Evolutionary conservation across 2,329 filamentous ascomycete species (phyloP).

Genomic region (Massarina eburnea): DNA sequence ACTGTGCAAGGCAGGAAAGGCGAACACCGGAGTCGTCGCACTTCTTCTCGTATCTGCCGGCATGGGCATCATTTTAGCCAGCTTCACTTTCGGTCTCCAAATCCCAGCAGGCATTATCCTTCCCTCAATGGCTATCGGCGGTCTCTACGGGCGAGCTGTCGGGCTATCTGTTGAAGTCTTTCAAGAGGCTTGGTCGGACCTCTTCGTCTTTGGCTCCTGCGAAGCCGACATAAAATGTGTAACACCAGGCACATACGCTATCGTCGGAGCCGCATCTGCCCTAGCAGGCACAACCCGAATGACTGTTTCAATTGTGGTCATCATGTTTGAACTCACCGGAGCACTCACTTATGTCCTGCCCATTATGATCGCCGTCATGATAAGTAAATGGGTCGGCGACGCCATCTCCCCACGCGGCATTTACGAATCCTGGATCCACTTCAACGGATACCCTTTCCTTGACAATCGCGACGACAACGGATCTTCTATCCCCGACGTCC

Average conservation of each 20-base stretch:
- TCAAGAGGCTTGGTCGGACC: slow-evolving; percentile 75
- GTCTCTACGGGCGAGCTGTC: slow-evolving; percentile 82
- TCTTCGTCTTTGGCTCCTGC: slow-evolving; percentile 77
- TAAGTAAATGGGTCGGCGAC: slow-evolving; percentile 97
- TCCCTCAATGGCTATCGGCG: slow-evolving; percentile 94
- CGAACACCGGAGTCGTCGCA: slow-evolving; percentile 78
- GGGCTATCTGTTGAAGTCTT: slow-evolving; percentile 88
- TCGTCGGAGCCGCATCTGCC: slow-evolving; percentile 93
- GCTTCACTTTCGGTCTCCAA: slow-evolving; percentile 88
- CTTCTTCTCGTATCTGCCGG: slow-evolving; percentile 79
- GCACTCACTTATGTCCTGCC: slow-evolving; percentile 94
- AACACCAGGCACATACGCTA: slow-evolving; percentile 92
- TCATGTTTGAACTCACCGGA: slow-evolving; percentile 98
- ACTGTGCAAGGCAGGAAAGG: slow-evolving; percentile 84
- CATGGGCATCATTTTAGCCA: slow-evolving; percentile 81
- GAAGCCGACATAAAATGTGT: slow-evolving; percentile 85
- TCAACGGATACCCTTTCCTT: slow-evolving; percentile 93
- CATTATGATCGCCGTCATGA: slow-evolving; percentile 98
- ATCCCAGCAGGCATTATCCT: slow-evolving; percentile 95
- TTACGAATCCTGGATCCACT: slow-evolving; percentile 96
- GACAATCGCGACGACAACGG: slow-evolving; percentile 77
- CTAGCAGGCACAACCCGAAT: slow-evolving; percentile 91
- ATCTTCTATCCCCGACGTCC: slow-evolving; percentile 73
- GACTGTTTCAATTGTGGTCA: slow-evolving; percentile 97
- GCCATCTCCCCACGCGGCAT: slow-evolving; percentile 91